Conservation (phyloP, 495 filamentous ascomycete genomes). For the Aspergillus carlsbadensis region DNA sequence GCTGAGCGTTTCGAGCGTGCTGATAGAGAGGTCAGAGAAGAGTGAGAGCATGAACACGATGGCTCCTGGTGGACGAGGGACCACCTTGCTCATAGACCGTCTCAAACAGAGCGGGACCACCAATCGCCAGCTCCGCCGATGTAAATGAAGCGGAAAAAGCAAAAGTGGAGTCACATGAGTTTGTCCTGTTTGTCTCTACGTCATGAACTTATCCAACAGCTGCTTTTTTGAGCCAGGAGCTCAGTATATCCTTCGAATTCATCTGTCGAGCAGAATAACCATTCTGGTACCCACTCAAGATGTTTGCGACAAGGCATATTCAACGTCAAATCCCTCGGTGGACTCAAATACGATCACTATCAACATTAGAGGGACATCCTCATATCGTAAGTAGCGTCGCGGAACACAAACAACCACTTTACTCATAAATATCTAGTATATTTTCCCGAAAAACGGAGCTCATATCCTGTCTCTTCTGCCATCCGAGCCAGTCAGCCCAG, state of each 20-base stretch:
- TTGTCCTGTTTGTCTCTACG: constrained; percentile 32
- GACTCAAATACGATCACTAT: constrained; percentile 40
- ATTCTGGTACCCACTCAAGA: constrained; percentile 13
- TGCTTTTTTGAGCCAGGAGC: background rate
- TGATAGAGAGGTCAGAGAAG: background rate
- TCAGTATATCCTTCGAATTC: background rate
- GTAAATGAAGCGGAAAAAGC: constrained; percentile 12
- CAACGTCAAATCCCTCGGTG: constrained; percentile 26
- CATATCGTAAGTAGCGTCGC: constrained; percentile 45
- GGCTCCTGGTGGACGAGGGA: background rate
- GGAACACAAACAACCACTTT: background rate
- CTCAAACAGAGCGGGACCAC: background rate
- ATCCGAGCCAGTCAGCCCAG: constrained; percentile 64
- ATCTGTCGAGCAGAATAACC: constrained; percentile 2
- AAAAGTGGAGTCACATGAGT: constrained; percentile 33
- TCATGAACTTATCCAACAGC: constrained; percentile 18
- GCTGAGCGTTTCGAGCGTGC: background rate
- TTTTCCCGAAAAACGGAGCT: constrained; percentile 50
- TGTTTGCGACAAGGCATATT: constrained; percentile 28
- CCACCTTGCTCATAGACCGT: background rate
- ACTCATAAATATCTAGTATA: constrained; percentile 58
- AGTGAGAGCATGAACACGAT: background rate
- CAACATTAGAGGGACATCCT: constrained; percentile 54
- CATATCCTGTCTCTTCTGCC: constrained; percentile 73
- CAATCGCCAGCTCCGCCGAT: background rate